These are phyloP conservation scores for Mycena vulgaris DNA, from an alignment of 768 basidiomycete species.

Conservation along the genomic window DNA sequence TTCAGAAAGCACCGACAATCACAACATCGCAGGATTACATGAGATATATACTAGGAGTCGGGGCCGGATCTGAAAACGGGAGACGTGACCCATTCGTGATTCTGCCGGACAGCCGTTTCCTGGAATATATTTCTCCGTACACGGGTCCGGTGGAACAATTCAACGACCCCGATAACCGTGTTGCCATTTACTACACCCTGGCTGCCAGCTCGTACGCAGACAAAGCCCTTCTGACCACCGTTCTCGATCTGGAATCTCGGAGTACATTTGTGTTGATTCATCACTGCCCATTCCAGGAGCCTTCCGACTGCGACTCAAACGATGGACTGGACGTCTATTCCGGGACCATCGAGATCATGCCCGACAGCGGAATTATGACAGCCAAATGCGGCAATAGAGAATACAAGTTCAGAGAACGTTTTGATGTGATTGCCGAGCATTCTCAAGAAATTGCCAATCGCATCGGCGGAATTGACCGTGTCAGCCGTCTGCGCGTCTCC, in stretches of 20 bases:
- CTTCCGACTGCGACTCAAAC: too few relatives aligned
- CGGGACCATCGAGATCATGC: neutral
- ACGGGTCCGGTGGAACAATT: constrained; percentile 14
- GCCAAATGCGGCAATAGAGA: neutral
- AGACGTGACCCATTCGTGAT: neutral
- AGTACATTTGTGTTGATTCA: constrained; percentile 1
- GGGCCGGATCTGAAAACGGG: too few relatives aligned
- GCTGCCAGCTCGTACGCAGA: neutral
- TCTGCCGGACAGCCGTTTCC: neutral
- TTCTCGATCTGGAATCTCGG: constrained; percentile 12
- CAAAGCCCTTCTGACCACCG: constrained; percentile 13
- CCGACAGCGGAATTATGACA: too few relatives aligned
- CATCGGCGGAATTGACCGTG: neutral
- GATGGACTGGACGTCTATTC: neutral
- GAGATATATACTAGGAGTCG: neutral
- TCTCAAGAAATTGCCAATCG: neutral
- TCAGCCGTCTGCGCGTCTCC: neutral
- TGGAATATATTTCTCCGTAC: constrained; percentile 7
- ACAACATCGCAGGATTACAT: constrained; percentile 7
- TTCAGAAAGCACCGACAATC: neutral
- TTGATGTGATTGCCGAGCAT: neutral
- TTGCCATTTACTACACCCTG: constrained; percentile 13
- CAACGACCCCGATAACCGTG: neutral
- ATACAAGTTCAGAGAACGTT: neutral
- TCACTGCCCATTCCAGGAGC: too few relatives aligned